Conservation (phyloP, 805 yeast species). For the Zygotorulaspora danielsina region DNA sequence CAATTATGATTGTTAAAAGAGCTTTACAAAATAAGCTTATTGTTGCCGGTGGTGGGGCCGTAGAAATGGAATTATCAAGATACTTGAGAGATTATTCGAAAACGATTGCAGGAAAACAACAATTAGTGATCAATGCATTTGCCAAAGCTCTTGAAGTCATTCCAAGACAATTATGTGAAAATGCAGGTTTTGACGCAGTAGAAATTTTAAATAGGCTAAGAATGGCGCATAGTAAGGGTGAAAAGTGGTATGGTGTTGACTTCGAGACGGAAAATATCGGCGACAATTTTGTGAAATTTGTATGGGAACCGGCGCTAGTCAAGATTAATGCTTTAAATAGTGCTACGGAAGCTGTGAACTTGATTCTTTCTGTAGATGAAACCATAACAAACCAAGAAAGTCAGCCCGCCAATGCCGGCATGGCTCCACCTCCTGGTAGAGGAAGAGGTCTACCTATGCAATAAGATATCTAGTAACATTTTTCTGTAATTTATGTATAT, state of each 20-base stretch:
- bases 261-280: slow-evolving; percentile 79
- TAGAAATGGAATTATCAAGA: slow-evolving; percentile 93
- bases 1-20: slow-evolving; percentile 96
- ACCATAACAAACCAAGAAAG: slow-evolving; percentile 74
- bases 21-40: slow-evolving; percentile 81
- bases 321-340: slow-evolving; percentile 90
- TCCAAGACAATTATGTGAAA: slow-evolving; percentile 96
- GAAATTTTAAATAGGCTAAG: slow-evolving; percentile 86
- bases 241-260: slow-evolving; percentile 88
- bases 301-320: slow-evolving; percentile 97
- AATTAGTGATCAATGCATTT: slow-evolving; percentile 82
- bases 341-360: slow-evolving; percentile 95
- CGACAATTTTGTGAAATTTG: slow-evolving; percentile 77
- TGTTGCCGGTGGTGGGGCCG: slow-evolving; percentile 99
- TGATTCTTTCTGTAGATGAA: slow-evolving; percentile 93
- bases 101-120: slow-evolving; percentile 93
- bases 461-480: slow-evolving; percentile 9
- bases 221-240: slow-evolving; percentile 92
- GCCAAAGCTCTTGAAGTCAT: slow-evolving; percentile 94
- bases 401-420: slow-evolving; percentile 47
- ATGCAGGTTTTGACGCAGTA: slow-evolving; percentile 98
- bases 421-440: slow-evolving; percentile 52
- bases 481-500: slow-evolving; percentile 4
- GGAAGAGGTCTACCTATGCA: slow-evolving; percentile 66
- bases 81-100: slow-evolving; percentile 81